phyloP scores from a whole-genome alignment of 495 filamentous ascomycete species.

The Penicillium flavigenum region DNA sequence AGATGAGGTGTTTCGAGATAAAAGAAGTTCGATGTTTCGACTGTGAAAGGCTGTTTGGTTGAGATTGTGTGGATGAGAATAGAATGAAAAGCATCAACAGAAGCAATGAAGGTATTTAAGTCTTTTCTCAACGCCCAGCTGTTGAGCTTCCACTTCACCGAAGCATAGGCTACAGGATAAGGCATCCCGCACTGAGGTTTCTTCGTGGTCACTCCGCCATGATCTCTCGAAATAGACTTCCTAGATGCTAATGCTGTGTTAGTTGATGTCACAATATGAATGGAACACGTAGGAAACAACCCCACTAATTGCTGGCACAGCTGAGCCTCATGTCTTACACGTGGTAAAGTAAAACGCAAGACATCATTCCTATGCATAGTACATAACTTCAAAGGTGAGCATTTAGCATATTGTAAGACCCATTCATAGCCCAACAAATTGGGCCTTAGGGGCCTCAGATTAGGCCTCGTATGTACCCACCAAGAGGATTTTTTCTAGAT shows the following conservation, averaged over 20 bases:
- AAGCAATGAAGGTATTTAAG: slow-evolving; percentile 1
- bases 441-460: neutral
- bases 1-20: neutral
- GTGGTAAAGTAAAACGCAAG: neutral
- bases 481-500: neutral
- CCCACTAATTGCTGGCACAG: neutral
- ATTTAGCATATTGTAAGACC: neutral
- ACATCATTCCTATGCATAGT: neutral
- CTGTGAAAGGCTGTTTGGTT: neutral
- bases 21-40: neutral
- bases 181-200: neutral
- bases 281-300: neutral
- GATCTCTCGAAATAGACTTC: slow-evolving; percentile 2
- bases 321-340: neutral
- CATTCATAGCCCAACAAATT: neutral
- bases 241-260: neutral
- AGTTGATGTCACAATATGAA: neutral
- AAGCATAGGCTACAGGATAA: neutral
- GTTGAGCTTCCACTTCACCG: neutral
- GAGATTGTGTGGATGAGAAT: slow-evolving; percentile 1
- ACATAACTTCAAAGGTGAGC: neutral
- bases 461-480: neutral
- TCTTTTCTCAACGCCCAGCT: neutral
- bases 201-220: neutral
- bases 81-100: neutral